Base-by-base conservation (phyloP, 2,329 filamentous ascomycete species). In the Aspergillus ochraceoroseus region DNA sequence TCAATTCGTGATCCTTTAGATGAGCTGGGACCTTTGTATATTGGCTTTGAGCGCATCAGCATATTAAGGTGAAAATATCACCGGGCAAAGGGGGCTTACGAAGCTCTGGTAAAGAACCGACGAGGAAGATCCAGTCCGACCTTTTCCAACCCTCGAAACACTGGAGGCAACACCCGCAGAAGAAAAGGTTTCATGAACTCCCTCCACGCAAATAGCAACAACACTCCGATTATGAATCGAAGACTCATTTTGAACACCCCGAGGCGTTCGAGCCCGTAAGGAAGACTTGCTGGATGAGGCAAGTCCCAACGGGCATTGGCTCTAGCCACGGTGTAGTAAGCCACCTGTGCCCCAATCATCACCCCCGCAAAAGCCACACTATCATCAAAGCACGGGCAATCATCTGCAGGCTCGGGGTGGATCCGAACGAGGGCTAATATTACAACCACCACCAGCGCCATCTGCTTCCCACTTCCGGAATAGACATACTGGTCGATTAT, bases 371-470 rank as follows among this genome's bases (percentile, higher is more conserved):
- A 96, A 3, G 89, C 83, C 33, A 96, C 87, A 54, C 87, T 94
- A 66, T 96, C 90, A 61, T 96, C 90, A 59, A 94, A 96, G 64
- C 90, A 96, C 3, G 90, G 90, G 53, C 92, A 98, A 62, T 95
- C 87, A 61, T 98, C 92, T 1, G 88, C 92, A 0, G 92, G 92
- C 58, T 98, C 92, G 0, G 92, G 92, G 57, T 98, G 90, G 20
- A 95, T 82, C 42, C 90, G 81, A 15, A 96, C 84, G 5, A 95
- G 73, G 5, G 83, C 68, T 41, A 92, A 73, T 31, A 95, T 78
- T 13, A 82, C 59, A 11, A 88, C 51, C 1, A 80, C 74, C 1
- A 84, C 72, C 9, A 83, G 63, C 0, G 82, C 55, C 1, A 87
- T 77, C 7, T 80, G 79, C n/a, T 73, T 62, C 70, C 80, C 82